phyloP scores from a whole-genome alignment of 2,329 filamentous ascomycete species.

The Cytospora chrysosperma region DNA sequence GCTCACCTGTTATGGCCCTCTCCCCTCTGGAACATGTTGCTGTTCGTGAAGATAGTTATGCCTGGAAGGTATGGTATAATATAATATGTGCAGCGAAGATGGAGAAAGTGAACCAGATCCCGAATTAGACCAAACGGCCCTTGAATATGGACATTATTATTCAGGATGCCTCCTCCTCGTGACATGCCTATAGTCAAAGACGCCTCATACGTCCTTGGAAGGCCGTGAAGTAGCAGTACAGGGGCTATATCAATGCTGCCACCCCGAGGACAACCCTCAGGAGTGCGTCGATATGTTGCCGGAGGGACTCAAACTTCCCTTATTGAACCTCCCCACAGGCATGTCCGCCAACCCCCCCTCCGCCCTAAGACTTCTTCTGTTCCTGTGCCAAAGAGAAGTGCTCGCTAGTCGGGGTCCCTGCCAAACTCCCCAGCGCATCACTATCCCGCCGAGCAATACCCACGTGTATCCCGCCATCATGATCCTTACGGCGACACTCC shows the following conservation, averaged over 20 bases:
- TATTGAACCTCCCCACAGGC: not conserved
- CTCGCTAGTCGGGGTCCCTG: constrained; percentile 46
- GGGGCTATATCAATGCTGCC: not conserved
- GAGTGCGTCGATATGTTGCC: not conserved
- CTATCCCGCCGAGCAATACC: constrained; percentile 42
- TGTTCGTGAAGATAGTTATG: not conserved
- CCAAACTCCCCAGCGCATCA: constrained; percentile 50
- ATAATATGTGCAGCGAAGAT: not conserved
- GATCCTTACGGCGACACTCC: constrained; percentile 12
- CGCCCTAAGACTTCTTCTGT: not conserved
- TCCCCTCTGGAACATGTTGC: no score
- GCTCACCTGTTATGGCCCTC: no score
- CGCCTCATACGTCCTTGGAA: not conserved
- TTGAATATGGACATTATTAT: not conserved
- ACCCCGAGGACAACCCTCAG: not conserved
- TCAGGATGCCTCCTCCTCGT: not conserved
- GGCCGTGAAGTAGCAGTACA: not conserved
- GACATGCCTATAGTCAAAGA: not conserved
- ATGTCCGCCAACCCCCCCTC: no score
- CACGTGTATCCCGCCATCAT: not conserved
- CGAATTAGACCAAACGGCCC: not conserved
- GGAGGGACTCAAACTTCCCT: not conserved
- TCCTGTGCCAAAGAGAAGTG: constrained; percentile 35
- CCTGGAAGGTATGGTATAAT: not conserved
- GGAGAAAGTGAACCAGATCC: not conserved